These are phyloP conservation scores for Pezicula neosporulosa DNA, from an alignment of 2,329 filamentous ascomycete genomes.

Conservation along the genomic window DNA sequence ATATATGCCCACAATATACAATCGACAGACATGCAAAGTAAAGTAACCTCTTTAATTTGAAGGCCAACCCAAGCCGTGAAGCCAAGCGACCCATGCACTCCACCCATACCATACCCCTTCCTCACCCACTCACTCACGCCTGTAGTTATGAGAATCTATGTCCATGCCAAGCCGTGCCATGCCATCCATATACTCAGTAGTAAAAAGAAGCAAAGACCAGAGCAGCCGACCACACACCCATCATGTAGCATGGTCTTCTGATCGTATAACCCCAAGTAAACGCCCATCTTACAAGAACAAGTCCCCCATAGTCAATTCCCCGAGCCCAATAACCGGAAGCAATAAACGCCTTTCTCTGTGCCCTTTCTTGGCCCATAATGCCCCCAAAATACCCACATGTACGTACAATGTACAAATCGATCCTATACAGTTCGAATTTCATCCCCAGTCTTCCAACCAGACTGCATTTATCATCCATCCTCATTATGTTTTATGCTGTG, in stretches of 20 bases:
- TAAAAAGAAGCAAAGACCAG: no score
- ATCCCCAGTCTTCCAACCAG: no score
- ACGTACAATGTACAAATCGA: neutral
- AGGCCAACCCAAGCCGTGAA: neutral
- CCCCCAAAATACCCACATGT: neutral
- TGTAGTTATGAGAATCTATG: neutral
- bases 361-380: neutral
- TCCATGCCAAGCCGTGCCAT: neutral
- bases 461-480: neutral
- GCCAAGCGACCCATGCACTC: neutral
- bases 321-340: no score
- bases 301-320: no score
- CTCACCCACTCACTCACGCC: neutral
- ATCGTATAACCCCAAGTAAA: neutral
- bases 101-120: neutral
- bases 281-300: neutral
- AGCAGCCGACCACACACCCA: no score
- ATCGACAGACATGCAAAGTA: no score
- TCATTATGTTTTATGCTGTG: no score
- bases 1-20: no score
- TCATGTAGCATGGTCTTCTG: no score
- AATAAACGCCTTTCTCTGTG: neutral
- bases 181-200: neutral
- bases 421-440: neutral
- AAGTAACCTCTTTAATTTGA: no score